Evolutionary conservation across 2,329 filamentous ascomycete species (phyloP), one percentile per base, ranked within the genome.

Genomic region (Onygena corvina): DNA sequence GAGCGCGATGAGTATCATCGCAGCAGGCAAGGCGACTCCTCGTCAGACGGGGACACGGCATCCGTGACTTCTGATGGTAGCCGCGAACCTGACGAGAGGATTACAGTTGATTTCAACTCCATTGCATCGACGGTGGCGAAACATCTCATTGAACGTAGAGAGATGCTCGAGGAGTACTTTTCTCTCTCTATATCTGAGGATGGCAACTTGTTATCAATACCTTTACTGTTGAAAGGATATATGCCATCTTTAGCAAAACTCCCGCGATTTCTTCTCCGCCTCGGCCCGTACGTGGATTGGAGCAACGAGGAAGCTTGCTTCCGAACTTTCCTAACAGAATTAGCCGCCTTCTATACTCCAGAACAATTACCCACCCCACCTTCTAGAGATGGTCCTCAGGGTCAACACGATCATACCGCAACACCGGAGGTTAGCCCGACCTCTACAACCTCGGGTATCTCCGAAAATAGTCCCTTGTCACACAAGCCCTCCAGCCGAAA

Each of bases 111-210:
- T 0, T 79, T 86, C 1, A 71, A 79, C 3, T 72, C 75, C 2
- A 81, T 94, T 2, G 70, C 75, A 0, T 65, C 73, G 2, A 81
- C 88, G 56, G 38, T 56, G 14, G 49, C 54, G 14, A 46, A 50
- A 4, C 54, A 56, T 33, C 72, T 96, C 2, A 74, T 93, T 27
- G 77, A 82, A 55, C 78, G 84, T 8, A 76, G 84, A 30, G 84
- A 90, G 59, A 93, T 98, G 86, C 76, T 98, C 1, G 72, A 77
- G 2, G 92, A 98, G 65, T 98, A 98, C 66, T 96, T 98, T 65
- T 84, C 83, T 1, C 70, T 98, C 38, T 81, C 90, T 49, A 80
- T 98, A 30, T 84, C 84, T 0, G 78, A 81, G 1, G 73, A 83
- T 0, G 90, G 89, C 9, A 78, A 90, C 48, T 71, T 98, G 2